Base-by-base conservation (phyloP, 768 basidiomycete genomes). In the Termitomyces sp. region DNA sequence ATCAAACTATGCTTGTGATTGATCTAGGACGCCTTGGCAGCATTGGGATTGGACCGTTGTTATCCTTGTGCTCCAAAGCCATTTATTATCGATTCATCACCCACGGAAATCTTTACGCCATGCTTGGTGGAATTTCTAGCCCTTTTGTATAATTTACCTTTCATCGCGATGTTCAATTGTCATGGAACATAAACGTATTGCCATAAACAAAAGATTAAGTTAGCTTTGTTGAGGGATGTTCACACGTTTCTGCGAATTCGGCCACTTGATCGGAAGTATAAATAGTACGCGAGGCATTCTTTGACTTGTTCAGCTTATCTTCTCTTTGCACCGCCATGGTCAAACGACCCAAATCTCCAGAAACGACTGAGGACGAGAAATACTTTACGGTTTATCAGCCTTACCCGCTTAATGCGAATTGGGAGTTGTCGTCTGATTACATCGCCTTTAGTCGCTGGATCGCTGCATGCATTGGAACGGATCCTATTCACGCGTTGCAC, bases 321-420 rank as follows among this genome's bases (percentile, higher is more conserved):
- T 55, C 24, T 33, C 41, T 50, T 26, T 31, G 26, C 12, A 45
- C 51, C 54, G 34, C 54, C 57, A 78, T 76, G 76, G 74, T 74
- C 52, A 77, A 75, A 63, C 71, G 72, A 33, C 61, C 68, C 26
- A 77, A 75, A 61, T 74, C 73, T 18, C 75, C 75, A 2, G 70
- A 73, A 6, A 59, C 70, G n/a, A 67, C 64, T 44, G 80, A 81
- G 54, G 81, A 80, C 54, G 73, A 75, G 49, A 75, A 75, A 48
- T 80, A 77, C 64, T 77, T 76, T 62, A 75, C 76, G 15, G 72
- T 81, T 22, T 74, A 73, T 57, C 70, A 78, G 36, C 79, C 81
- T 4, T 84, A 77, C 61, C 82, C 82, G 0, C 67, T 77, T 46
- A 75, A 79, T 63, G 75, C 74, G 3, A 76, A 81, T 62, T 80